Conservation (phyloP, 345 rosid genomes). For the Anacardium occidentale region DNA sequence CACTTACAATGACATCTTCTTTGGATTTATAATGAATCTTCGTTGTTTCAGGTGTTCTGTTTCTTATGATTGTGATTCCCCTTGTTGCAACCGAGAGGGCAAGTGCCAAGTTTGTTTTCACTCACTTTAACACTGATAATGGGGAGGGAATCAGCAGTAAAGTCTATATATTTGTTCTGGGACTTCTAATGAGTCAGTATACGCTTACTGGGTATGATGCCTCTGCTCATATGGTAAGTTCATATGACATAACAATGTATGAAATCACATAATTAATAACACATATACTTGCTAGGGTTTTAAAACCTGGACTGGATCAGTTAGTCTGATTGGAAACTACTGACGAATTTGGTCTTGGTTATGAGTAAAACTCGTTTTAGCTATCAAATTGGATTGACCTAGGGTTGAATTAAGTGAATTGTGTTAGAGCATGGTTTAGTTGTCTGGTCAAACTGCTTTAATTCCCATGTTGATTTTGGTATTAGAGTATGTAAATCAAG, state of each 20-base stretch:
- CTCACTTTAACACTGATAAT: constrained; percentile 80
- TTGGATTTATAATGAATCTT: constrained; percentile 2
- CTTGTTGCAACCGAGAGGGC: constrained; percentile 74
- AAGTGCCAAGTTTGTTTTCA: constrained; percentile 82
- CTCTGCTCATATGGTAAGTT: constrained; percentile 94
- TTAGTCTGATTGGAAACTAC: no score
- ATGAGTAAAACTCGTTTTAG: no score
- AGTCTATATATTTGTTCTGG: constrained; percentile 76
- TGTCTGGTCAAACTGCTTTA: no score
- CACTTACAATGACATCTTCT: background rate
- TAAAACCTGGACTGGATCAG: no score
- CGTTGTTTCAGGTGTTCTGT: constrained; percentile 58
- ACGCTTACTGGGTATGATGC: constrained; percentile 94
- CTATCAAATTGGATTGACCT: no score
- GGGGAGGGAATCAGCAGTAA: constrained; percentile 63
- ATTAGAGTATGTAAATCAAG: no score
- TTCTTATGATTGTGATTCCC: constrained; percentile 82
- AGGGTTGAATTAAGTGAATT: no score
- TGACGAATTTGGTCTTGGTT: no score
- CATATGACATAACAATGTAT: no score
- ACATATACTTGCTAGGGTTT: background rate
- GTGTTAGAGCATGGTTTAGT: no score
- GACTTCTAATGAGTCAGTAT: constrained; percentile 95
- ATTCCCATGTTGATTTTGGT: no score
- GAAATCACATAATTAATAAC: background rate